Conservation (phyloP, 305 asterid species). For the Fraxinus floribunda region DNA sequence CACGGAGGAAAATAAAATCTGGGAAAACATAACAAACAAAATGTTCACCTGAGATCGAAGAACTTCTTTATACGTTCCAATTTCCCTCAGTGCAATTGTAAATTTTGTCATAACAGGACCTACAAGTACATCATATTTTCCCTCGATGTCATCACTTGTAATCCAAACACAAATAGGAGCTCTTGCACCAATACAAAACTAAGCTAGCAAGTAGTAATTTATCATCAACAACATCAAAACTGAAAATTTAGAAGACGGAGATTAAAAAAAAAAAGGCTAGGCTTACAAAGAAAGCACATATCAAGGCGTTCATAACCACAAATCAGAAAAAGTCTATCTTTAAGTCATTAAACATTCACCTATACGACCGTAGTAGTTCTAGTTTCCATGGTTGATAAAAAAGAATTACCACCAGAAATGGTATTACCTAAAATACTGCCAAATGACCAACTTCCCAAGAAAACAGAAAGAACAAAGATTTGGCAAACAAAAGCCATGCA, state of each 20-base stretch:
- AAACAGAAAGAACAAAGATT: background rate
- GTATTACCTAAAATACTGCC: background rate
- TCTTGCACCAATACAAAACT: conserved; percentile 15
- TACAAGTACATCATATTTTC: conserved; percentile 36
- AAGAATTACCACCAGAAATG: background rate
- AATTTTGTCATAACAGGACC: conserved; percentile 99
- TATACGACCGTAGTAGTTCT: background rate
- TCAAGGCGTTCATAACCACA: conserved; percentile 13
- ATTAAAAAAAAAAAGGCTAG: background rate
- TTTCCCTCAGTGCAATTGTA: conserved; percentile 97
- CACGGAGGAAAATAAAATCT: background rate
- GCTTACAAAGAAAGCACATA: background rate
- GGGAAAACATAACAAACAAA: background rate
- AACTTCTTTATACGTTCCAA: conserved; percentile 98
- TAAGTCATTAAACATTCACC: background rate
- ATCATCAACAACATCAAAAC: conserved; percentile 1
- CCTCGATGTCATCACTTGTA: conserved; percentile 19
- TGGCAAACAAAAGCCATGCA: background rate
- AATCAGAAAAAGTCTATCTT: background rate
- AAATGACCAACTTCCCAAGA: background rate
- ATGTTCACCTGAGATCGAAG: conserved; percentile 92
- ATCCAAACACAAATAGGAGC: conserved; percentile 18
- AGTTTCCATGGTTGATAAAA: background rate
- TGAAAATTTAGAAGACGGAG: background rate
- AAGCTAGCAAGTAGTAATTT: conserved; percentile 12